A percentile compares a stretch with the other conserved stretches of the same genome.
Evolutionary conservation across 306 rosid genomes (phyloP).

Genomic region (Inga oerstediana): DNA sequence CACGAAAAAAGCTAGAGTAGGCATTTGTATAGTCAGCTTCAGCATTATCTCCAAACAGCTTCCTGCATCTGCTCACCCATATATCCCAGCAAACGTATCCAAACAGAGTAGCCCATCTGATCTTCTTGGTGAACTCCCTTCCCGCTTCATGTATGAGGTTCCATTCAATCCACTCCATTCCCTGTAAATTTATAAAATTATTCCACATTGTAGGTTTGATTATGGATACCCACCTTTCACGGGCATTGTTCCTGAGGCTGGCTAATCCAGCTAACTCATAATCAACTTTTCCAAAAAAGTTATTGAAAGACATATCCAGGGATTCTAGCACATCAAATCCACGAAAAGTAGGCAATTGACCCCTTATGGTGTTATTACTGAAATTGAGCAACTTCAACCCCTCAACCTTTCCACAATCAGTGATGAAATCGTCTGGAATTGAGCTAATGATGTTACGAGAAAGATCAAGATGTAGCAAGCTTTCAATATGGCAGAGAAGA

Average conservation of each 20-base stretch:
- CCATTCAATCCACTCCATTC: too few species aligned
- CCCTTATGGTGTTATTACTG: constrained; percentile 45
- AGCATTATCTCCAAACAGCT: too few species aligned
- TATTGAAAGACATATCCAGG: constrained; percentile 69
- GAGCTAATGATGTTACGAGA: constrained; percentile 42
- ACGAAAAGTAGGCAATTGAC: constrained; percentile 55
- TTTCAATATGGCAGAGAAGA: constrained; percentile 54
- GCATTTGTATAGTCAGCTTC: too few species aligned
- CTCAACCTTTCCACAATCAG: constrained; percentile 55
- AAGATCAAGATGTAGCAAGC: constrained; percentile 64
- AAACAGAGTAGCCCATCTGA: too few species aligned
- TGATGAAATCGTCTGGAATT: constrained; percentile 55
- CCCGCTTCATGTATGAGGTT: too few species aligned
- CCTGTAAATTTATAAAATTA: too few species aligned
- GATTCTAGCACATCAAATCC: constrained; percentile 63
- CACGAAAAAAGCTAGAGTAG: too few species aligned
- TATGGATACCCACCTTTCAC: too few species aligned
- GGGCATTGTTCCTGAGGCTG: constrained; percentile 48
- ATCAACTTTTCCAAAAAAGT: constrained; percentile 11
- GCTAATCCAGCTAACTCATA: constrained; percentile 52
- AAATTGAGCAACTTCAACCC: constrained; percentile 58
- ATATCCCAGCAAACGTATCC: too few species aligned
- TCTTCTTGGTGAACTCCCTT: too few species aligned
- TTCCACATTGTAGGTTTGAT: too few species aligned
- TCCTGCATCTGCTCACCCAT: too few species aligned